Percentiles rank a stretch among this genome's conserved stretches.
phyloP scores from a whole-genome alignment of 2,329 filamentous ascomycete genomes.

The Fusarium graminum region DNA sequence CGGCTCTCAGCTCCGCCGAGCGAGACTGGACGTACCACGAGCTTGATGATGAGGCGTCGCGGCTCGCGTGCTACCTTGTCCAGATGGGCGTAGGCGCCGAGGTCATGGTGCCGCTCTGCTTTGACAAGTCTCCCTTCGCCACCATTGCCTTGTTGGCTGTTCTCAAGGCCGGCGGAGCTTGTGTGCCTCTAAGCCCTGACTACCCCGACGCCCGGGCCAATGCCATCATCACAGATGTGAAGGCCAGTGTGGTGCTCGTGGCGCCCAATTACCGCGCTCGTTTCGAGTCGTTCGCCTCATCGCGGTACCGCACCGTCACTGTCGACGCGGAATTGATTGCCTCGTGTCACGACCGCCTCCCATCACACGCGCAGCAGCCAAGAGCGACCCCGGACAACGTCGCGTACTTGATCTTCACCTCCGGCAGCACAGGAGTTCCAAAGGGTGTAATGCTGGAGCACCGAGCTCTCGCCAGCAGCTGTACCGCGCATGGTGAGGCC shows the following conservation, averaged over 20 bases:
- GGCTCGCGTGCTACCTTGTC: slow-evolving; percentile 14
- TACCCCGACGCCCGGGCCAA: slow-evolving; percentile 13
- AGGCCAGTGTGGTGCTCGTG: slow-evolving; percentile 15
- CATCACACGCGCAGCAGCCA: slow-evolving; percentile 12
- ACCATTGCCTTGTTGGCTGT: slow-evolving; percentile 12
- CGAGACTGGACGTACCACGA: slow-evolving; percentile 16
- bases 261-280: slow-evolving; percentile 9
- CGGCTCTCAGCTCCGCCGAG: slow-evolving; percentile 15
- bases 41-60: slow-evolving; percentile 17
- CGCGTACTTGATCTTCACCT: slow-evolving; percentile 29
- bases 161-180: slow-evolving; percentile 13
- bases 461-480: slow-evolving; percentile 11
- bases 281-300: slow-evolving; percentile 14
- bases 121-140: slow-evolving; percentile 14
- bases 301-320: slow-evolving; percentile 11
- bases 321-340: slow-evolving; percentile 12
- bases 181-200: slow-evolving; percentile 13
- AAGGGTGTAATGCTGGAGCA: slow-evolving; percentile 34
- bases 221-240: slow-evolving; percentile 15
- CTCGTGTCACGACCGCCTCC: slow-evolving; percentile 10
- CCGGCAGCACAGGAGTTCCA: slow-evolving; percentile 29
- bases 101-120: slow-evolving; percentile 15
- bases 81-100: slow-evolving; percentile 16
- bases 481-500: slow-evolving; percentile 12
- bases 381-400: slow-evolving; percentile 14